Evolutionary conservation across 2,329 filamentous ascomycete species (phyloP).

Genomic region (Emydomyces testavorans): DNA sequence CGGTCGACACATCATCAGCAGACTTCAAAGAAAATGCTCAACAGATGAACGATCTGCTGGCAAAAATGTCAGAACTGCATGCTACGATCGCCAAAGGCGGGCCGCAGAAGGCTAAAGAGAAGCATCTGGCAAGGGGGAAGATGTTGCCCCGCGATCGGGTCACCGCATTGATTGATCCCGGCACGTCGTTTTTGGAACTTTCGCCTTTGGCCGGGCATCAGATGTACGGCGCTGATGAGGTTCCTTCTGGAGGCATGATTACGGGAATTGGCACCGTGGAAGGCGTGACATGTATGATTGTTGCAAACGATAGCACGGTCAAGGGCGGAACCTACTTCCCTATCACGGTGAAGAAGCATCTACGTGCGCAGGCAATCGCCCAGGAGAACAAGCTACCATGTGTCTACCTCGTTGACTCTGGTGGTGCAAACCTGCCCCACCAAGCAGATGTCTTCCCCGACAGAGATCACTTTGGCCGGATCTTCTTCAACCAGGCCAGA

Average conservation of each 20-base stretch:
- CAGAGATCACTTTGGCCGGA: conserved; percentile 85
- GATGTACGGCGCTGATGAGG: conserved; percentile 74
- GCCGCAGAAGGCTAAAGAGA: conserved; percentile 67
- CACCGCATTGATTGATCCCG: conserved; percentile 74
- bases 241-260: conserved; percentile 82
- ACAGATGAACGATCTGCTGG: conserved; percentile 64
- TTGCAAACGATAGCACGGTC: conserved; percentile 92
- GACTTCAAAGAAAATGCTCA: conserved; percentile 71
- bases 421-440: conserved; percentile 86
- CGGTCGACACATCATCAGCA: conserved; percentile 63
- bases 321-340: conserved; percentile 97
- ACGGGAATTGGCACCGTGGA: conserved; percentile 84
- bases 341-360: conserved; percentile 94
- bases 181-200: conserved; percentile 85
- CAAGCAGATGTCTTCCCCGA: conserved; percentile 95
- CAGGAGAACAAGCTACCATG: conserved; percentile 74
- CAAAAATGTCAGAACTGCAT: conserved; percentile 58
- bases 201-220: conserved; percentile 80
- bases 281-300: conserved; percentile 82
- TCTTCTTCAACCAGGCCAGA: conserved; percentile 95
- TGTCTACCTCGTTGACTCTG: conserved; percentile 92
- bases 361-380: conserved; percentile 81
- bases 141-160: conserved; percentile 89
- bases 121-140: conserved; percentile 78
- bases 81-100: conserved; percentile 63